Evolutionary conservation across 176 grass and related monocot genomes (phyloP).

Genomic region (Saccharum officinarum): DNA sequence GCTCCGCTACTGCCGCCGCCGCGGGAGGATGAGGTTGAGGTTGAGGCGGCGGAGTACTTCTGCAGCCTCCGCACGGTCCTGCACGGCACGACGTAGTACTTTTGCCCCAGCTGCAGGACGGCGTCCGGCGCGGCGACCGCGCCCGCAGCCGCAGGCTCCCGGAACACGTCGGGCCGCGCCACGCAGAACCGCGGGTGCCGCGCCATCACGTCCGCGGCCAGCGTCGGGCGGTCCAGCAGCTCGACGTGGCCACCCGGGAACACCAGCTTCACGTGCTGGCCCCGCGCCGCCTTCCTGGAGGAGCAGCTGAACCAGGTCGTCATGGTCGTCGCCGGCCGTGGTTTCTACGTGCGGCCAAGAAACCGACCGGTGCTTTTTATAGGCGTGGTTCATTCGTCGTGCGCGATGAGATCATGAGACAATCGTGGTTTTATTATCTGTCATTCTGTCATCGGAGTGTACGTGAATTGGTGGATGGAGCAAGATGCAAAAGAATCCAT

Average conservation of each 20-base stretch:
- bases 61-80: conserved; percentile 56
- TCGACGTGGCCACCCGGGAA: conserved; percentile 56
- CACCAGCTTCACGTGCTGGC: conserved; percentile 50
- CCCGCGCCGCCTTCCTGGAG: neutral
- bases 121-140: conserved; percentile 44
- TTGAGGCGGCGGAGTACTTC: conserved; percentile 15
- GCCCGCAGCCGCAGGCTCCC: conserved; percentile 27
- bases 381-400: no score
- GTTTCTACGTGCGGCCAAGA: neutral
- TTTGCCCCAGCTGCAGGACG: conserved; percentile 40
- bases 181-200: conserved; percentile 59
- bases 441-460: neutral
- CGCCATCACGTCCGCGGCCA: conserved; percentile 52
- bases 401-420: neutral
- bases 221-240: conserved; percentile 48
- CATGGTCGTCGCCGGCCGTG: conserved; percentile 25
- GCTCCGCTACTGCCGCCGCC: neutral
- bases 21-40: neutral
- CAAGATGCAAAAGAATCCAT: conserved; percentile 19
- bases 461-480: neutral
- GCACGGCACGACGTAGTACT: conserved; percentile 58
- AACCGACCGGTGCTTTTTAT: neutral
- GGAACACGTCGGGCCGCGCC: conserved; percentile 54
- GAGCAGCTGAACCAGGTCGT: conserved; percentile 45
- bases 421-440: neutral